Conservation (phyloP, 208 protist genomes). For the Zelonia costaricensis region DNA sequence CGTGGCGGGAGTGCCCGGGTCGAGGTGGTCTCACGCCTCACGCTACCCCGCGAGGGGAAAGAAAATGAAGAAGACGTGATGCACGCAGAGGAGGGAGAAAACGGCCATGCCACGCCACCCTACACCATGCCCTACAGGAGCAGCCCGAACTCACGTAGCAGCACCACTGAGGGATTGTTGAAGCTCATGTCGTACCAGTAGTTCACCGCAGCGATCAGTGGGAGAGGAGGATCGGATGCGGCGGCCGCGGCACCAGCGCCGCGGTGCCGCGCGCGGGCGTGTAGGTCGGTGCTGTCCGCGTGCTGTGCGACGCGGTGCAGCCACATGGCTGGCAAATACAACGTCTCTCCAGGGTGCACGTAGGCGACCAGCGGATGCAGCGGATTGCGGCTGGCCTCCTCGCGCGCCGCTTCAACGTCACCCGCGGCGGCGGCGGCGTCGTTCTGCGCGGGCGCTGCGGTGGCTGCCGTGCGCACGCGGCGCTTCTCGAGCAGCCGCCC, state of each 20-base stretch:
- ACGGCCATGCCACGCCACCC: not conserved
- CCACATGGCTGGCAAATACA: conserved; percentile 93
- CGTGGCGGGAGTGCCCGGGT: no score
- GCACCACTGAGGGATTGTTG: conserved; percentile 74
- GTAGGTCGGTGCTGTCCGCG: conserved; percentile 66
- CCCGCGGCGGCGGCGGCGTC: not conserved
- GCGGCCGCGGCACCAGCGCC: not conserved
- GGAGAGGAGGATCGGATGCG: conserved; percentile 31
- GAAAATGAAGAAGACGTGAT: not conserved
- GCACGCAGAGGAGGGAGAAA: not conserved
- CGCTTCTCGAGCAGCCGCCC: conserved; percentile 35
- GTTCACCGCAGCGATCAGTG: conserved; percentile 91
- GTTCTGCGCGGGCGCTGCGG: not conserved
- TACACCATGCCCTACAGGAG: conserved; percentile 41
- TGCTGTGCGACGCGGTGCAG: conserved; percentile 89
- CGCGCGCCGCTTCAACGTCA: conserved; percentile 4
- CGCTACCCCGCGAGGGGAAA: no score
- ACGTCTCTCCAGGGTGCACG: conserved; percentile 82
- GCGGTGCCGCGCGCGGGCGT: conserved; percentile 23
- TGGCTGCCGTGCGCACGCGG: not conserved
- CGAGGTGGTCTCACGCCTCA: no score
- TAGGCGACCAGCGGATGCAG: conserved; percentile 75
- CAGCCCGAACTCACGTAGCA: conserved; percentile 83
- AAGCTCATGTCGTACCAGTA: conserved; percentile 95
- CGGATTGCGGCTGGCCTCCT: conserved; percentile 19